Evolutionary conservation across 2,329 filamentous ascomycete genomes (phyloP), one percentile per base, ranked within the genome.

Genomic region (Monilinia fructicola): DNA sequence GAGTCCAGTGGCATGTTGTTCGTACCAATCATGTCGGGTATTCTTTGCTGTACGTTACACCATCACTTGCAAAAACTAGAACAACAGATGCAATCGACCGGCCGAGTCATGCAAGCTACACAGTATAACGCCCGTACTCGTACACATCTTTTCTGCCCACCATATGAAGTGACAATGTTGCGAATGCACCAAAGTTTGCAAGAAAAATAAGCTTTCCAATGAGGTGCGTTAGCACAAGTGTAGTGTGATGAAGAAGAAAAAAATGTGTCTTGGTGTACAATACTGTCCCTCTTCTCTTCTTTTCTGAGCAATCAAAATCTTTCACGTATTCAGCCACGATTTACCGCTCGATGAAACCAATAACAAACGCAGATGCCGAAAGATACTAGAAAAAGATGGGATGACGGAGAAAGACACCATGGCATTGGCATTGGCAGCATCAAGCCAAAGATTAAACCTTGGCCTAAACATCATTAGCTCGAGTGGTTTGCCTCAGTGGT

Each of bases 51-150:
- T 58, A 69, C 56, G 66, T 68, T 69, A 65, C 62, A 56, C 56
- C 60, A 58, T 60, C 35, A 65, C 44, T 58, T 54, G 55, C 54
- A 35, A 55, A 55, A 23, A 35, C 52, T 31, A 62, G 50, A 61
- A 61, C 66, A 66, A 48, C 52, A 56, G n/a, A 67, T 69, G 67
- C 67, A 69, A 53, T 48, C 58, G 59, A 46, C 62, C 67, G 66
- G 60, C 48, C 67, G 56, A 65, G 59, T 61, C 66, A 69, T 65
- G 61, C 67, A 67, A 50, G 28, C 16, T 54, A 12, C 54, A 65
- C 56, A 48, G 55, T 48, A 62, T 64, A 35, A 64, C 62, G 42
- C 53, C 54, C 54, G 53, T 58, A 46, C 26, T 58, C 23, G 44
- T 65, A 65, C 35, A 38, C 18, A 40, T 64, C n/a, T 31, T 64